These are phyloP conservation scores for Podospora didyma DNA, from an alignment of 495 filamentous ascomycete genomes.

Conservation along the genomic window DNA sequence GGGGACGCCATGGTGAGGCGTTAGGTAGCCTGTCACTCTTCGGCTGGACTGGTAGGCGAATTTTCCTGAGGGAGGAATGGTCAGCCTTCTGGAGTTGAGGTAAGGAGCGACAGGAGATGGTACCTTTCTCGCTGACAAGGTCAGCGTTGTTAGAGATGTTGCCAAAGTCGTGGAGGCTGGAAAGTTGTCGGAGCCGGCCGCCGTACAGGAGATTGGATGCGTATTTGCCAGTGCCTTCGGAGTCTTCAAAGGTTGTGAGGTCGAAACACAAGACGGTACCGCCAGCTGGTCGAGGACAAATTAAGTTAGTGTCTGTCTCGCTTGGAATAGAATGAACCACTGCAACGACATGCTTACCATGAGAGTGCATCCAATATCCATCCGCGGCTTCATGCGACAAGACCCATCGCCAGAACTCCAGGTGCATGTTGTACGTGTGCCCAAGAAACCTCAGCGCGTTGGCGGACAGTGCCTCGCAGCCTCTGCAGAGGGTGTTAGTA, in stretches of 20 bases:
- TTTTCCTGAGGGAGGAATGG: background rate
- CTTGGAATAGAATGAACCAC: background rate
- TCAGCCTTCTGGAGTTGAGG: background rate
- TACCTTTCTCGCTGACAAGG: background rate
- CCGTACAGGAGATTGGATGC: background rate
- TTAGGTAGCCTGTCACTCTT: background rate
- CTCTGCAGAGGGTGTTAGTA: too few relatives aligned
- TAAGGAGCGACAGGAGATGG: background rate
- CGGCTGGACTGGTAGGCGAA: background rate
- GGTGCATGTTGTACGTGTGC: too few relatives aligned
- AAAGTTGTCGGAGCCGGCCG: background rate
- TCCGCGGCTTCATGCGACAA: background rate
- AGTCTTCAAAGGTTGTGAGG: background rate
- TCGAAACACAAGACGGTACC: background rate
- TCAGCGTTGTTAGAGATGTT: background rate
- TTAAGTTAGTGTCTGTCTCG: too few relatives aligned
- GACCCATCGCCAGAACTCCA: background rate
- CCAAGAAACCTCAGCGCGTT: too few relatives aligned
- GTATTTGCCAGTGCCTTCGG: background rate
- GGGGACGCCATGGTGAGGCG: too few relatives aligned
- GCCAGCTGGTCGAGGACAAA: background rate
- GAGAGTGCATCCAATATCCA: background rate
- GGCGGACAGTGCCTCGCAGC: too few relatives aligned
- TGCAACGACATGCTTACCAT: background rate
- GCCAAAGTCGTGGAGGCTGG: background rate